Evolutionary conservation across 139 green algal genomes (phyloP), one percentile per base, ranked within the genome.

Genomic region (Haematococcus lacustris): DNA sequence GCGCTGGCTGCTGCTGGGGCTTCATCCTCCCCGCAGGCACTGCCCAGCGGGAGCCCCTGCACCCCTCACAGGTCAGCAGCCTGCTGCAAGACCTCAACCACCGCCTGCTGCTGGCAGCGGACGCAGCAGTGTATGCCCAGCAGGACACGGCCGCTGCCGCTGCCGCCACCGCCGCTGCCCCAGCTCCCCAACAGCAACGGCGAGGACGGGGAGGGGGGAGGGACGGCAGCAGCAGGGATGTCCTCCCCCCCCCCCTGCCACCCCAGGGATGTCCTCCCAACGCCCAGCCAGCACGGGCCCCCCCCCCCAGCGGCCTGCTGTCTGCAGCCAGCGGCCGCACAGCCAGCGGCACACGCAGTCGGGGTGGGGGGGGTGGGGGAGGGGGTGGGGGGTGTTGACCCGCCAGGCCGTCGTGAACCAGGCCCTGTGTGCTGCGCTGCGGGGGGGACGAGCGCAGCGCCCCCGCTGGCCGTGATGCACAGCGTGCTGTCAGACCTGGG

Each of bases 1-100:
- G 74, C 75, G 75, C 25, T 84, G 79, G 79, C 67, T 76, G 51
- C 71, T 84, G 62, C 71, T 84, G 23, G 2, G 51, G 53, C 41
- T 84, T 84, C 37, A 25, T 80, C 51, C 38, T 74, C 1, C 66
- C 66, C 0, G 53, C 32, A 13, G 43, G 50, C 39, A 21, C 30
- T 2, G 50, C 47, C 2, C 50, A 38, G 63, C 26, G 53, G 50
- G 57, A 66, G 23, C 43, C 71, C n/a, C 37, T 61, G 66, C 33
- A 70, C 4, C 17, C 33, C 0, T 34, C 21, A 26, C 66, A 73
- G 53, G 53, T 74, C n/a, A 60, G 65, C 2, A 30, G 64, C 9
- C 67, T 78, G 67, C 73, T 78, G 39, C 40, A 78, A 28, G 59
- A 78, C 66, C 53, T 74, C 61, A 84, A 84, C 71, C 65, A 71